Conservation (phyloP, 2,329 filamentous ascomycete species). For the Aspergillus oerlinghausenensis region DNA sequence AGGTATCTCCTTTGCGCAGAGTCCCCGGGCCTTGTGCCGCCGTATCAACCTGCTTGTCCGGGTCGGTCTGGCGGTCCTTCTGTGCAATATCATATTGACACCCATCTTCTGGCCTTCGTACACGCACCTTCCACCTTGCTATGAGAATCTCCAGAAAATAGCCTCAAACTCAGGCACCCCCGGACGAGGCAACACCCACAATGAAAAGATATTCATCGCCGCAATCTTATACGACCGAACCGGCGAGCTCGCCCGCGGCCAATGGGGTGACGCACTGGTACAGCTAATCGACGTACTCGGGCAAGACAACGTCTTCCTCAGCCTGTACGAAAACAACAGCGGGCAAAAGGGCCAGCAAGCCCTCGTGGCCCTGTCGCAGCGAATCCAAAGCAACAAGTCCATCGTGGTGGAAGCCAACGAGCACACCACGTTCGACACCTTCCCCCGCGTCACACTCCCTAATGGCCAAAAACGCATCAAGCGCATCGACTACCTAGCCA, state of each 20-base stretch:
- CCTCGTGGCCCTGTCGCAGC: conserved; percentile 49
- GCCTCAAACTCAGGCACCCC: conserved; percentile 26
- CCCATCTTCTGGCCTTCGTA: conserved; percentile 56
- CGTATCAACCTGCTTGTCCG: not conserved
- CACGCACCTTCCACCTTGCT: conserved; percentile 51
- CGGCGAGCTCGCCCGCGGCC: conserved; percentile 57
- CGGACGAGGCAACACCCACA: conserved; percentile 48
- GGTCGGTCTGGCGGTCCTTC: not conserved
- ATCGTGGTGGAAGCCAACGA: conserved; percentile 60
- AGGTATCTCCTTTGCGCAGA: not conserved
- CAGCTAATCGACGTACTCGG: conserved; percentile 63
- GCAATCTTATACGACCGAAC: conserved; percentile 64
- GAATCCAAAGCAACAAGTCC: conserved; percentile 45
- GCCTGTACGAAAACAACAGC: conserved; percentile 69
- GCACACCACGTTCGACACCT: conserved; percentile 51
- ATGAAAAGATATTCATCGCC: conserved; percentile 69
- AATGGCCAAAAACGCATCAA: conserved; percentile 62
- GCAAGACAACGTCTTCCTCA: conserved; percentile 63
- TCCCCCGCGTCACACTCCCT: conserved; percentile 59
- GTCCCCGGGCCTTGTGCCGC: not conserved
- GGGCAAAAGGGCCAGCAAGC: conserved; percentile 53
- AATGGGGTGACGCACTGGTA: conserved; percentile 59
- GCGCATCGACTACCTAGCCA: conserved; percentile 68
- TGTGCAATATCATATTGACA: conserved; percentile 31
- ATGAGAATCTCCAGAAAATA: conserved; percentile 35